These are phyloP conservation scores for Monosporascus sp. DNA, from an alignment of 2,329 filamentous ascomycete genomes.

Conservation along the genomic window DNA sequence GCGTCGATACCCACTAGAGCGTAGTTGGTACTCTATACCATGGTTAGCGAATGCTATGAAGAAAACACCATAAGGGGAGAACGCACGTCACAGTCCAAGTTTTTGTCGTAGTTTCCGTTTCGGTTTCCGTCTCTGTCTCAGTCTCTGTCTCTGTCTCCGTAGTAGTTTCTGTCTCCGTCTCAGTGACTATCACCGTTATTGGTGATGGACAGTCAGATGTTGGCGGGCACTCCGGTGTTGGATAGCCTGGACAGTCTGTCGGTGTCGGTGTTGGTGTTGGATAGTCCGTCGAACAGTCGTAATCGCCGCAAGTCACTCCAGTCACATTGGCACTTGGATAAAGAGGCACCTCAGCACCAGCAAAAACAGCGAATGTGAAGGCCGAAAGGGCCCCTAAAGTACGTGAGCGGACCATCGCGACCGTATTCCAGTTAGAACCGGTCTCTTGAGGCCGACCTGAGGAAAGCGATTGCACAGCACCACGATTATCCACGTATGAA, in stretches of 20 bases:
- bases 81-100: slow-evolving; percentile 9
- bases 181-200: slow-evolving; percentile 14
- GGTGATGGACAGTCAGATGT: neutral
- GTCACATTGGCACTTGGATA: neutral
- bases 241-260: neutral
- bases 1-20: slow-evolving; percentile 8
- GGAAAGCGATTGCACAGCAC: neutral
- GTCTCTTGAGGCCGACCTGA: slow-evolving; percentile 1
- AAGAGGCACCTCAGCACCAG: slow-evolving; percentile 13
- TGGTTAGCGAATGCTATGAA: slow-evolving; percentile 6
- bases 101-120: slow-evolving; percentile 9
- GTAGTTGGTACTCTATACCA: slow-evolving; percentile 14
- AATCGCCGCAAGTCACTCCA: neutral
- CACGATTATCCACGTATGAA: slow-evolving; percentile 4
- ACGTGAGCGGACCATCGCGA: slow-evolving; percentile 18
- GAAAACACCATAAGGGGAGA: neutral
- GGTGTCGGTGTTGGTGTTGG: too few species aligned
- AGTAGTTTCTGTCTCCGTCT: slow-evolving; percentile 9
- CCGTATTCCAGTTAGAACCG: neutral
- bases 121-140: slow-evolving; percentile 16
- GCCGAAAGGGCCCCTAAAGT: slow-evolving; percentile 16
- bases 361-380: slow-evolving; percentile 15
- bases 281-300: neutral
- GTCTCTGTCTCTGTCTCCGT: slow-evolving; percentile 13
- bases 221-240: slow-evolving; percentile 7